Evolutionary conservation across 306 rosid species (phyloP).

Genomic region (Vachellia collinsii): DNA sequence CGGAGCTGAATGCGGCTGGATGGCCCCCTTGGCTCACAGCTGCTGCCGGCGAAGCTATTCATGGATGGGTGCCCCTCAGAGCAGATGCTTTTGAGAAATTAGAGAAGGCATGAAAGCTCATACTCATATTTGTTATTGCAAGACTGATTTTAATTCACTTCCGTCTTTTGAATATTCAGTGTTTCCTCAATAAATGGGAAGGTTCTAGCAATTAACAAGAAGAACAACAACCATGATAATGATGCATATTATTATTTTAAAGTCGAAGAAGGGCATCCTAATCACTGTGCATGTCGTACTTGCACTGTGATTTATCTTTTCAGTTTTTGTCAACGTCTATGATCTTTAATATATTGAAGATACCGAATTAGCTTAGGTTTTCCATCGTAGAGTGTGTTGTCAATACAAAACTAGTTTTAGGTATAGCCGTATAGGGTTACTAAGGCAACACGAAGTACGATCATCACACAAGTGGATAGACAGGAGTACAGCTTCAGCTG

Average conservation of each 20-base stretch:
- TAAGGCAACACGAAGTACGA: neutral
- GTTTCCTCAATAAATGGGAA: neutral
- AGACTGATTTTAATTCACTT: conserved; percentile 2
- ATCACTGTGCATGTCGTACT: neutral
- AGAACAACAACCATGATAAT: neutral
- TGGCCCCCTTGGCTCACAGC: conserved; percentile 98
- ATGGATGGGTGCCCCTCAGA: conserved; percentile 93
- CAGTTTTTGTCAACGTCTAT: too few species aligned
- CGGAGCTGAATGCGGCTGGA: conserved; percentile 92
- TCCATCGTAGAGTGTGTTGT: neutral
- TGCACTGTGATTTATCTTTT: too few species aligned
- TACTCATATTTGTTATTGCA: neutral
- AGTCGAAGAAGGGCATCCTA: neutral
- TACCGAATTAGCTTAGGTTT: neutral
- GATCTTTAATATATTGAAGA: too few species aligned
- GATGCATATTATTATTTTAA: too few species aligned
- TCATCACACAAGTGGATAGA: neutral
- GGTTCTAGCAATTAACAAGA: neutral
- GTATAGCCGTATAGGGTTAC: neutral
- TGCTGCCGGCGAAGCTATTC: conserved; percentile 82
- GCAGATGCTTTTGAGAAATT: conserved; percentile 89
- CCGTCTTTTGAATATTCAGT: neutral
- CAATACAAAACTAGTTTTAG: neutral
- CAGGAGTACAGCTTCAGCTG: neutral
- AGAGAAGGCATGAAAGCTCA: conserved; percentile 64